phyloP scores from a whole-genome alignment of 139 green algal species.

The Chlamydomonas schloesseri region DNA sequence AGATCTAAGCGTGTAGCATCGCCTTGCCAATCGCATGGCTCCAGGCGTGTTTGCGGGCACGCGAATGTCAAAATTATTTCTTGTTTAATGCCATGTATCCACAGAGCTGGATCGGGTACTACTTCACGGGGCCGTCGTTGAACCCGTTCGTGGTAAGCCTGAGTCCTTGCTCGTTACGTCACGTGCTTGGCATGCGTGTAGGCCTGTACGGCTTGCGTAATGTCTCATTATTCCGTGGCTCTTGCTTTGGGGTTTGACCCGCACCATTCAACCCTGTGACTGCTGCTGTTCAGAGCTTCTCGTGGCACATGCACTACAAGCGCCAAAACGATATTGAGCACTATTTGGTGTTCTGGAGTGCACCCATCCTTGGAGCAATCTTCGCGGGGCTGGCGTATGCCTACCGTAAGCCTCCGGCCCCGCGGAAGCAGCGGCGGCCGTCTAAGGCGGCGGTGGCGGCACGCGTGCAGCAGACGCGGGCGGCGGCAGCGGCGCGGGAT shows the following conservation, averaged over 20 bases:
- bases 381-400: constrained; percentile 44
- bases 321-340: constrained; percentile 51
- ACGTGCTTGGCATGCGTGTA: too few relatives aligned
- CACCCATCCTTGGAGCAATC: constrained; percentile 53
- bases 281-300: constrained; percentile 23
- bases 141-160: constrained; percentile 58
- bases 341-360: constrained; percentile 59
- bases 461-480: neutral
- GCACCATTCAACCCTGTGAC: neutral
- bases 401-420: neutral
- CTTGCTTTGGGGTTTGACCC: too few relatives aligned
- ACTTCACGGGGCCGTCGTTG: constrained; percentile 60
- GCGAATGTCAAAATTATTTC: too few relatives aligned
- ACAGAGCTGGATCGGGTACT: constrained; percentile 54
- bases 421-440: neutral
- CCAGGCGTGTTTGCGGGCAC: too few relatives aligned
- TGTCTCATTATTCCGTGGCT: too few relatives aligned
- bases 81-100: too few relatives aligned
- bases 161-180: too few relatives aligned
- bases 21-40: too few relatives aligned
- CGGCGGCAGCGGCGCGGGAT: too few relatives aligned
- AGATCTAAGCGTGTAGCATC: too few relatives aligned
- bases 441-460: neutral
- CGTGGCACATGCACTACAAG: constrained; percentile 59
- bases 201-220: too few relatives aligned